A percentile compares a stretch with the other conserved stretches of the same genome.
These are phyloP conservation scores for Leccinum boreale DNA, from an alignment of 768 basidiomycete genomes.

Conservation along the genomic window DNA sequence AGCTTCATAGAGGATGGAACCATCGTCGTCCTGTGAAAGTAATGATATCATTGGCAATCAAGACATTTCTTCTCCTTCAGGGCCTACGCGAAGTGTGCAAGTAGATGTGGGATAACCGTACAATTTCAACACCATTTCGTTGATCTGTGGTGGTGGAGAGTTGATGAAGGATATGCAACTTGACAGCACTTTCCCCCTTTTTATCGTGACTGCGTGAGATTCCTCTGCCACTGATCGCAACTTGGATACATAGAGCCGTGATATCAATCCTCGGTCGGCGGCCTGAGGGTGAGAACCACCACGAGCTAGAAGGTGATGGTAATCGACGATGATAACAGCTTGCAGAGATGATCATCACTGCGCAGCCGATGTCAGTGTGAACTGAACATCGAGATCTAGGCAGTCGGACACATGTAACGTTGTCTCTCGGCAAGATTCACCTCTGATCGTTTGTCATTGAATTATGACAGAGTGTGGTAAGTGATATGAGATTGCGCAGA, in stretches of 20 bases:
- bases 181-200: not conserved
- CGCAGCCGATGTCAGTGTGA: not conserved
- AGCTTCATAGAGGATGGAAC: constrained; percentile 30
- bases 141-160: not conserved
- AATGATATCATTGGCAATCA: not conserved
- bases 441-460: no score
- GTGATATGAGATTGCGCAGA: no score
- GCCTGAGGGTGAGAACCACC: not conserved
- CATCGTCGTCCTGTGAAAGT: constrained; percentile 27
- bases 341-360: not conserved
- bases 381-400: not conserved
- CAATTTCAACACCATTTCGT: constrained; percentile 20
- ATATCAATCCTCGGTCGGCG: not conserved
- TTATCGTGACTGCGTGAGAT: constrained; percentile 11
- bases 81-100: constrained; percentile 52
- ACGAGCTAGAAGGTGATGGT: not conserved
- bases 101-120: constrained; percentile 32
- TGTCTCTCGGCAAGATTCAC: no score
- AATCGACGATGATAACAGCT: not conserved
- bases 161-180: not conserved
- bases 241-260: not conserved
- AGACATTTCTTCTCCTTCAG: constrained; percentile 45
- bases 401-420: not conserved
- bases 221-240: not conserved
- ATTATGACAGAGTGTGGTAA: no score